A percentile compares a stretch with the other conserved stretches of the same genome.
Conservation (phyloP, 345 rosid genomes). For the Pseudoturritis turrita region DNA sequence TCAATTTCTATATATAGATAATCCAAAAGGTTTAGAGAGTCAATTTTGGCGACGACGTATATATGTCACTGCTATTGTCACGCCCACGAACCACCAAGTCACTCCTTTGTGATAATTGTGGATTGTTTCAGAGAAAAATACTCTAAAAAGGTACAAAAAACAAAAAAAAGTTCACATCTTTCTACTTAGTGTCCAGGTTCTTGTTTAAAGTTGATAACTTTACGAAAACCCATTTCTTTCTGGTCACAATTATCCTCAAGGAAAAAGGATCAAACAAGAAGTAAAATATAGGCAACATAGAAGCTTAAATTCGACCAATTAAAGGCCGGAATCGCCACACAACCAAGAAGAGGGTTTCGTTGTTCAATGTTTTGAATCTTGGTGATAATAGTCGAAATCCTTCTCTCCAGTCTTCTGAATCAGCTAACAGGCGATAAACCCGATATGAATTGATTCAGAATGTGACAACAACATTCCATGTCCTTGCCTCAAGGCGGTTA, state of each 20-base stretch:
- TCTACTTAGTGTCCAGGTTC: background rate
- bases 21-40: slow-evolving; percentile 1
- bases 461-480: background rate
- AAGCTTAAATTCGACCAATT: background rate
- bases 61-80: slow-evolving; percentile 30
- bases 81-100: slow-evolving; percentile 6
- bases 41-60: slow-evolving; percentile 6
- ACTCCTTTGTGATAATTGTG: background rate
- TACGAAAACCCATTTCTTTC: background rate
- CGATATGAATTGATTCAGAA: background rate
- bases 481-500: background rate
- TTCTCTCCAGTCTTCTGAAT: background rate
- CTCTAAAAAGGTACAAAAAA: background rate
- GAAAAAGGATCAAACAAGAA: background rate
- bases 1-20: background rate
- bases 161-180: background rate
- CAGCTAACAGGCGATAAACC: background rate
- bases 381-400: background rate
- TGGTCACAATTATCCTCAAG: background rate
- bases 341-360: background rate
- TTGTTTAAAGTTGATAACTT: background rate
- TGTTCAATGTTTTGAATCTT: background rate
- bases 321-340: background rate
- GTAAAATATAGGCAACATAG: background rate
- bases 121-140: background rate